Base-by-base conservation (phyloP, 1,284 basidiomycete species). In the Sporisorium iseilematis-ciliati region DNA sequence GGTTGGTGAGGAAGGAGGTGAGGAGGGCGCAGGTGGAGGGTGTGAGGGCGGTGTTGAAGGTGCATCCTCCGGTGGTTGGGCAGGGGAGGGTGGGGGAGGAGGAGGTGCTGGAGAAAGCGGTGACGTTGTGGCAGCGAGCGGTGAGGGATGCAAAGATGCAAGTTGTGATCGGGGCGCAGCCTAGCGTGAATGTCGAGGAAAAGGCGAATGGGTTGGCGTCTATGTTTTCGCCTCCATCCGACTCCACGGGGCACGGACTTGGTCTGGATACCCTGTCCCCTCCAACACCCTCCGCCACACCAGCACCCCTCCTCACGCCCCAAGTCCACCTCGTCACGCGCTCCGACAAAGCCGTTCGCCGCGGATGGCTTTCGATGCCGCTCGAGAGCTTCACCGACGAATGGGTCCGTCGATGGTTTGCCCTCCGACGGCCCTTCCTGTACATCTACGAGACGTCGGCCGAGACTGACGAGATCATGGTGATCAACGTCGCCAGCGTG, bases 21-120 rank as follows among this genome's bases (percentile, higher is more conserved):
- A 88, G 90, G 31, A 89, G 92, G 21, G 93, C 93, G 1, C 94
- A 98, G 82, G 94, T 98, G 0, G 94, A 94, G 83, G 92, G 92
- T 2, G 90, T 94, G 43, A 90, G 92, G 50, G 91, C 92, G 11
- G 89, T 97, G 46, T 87, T 97, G 43, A 62, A 70, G 50, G 53
- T 52, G 2, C 60, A 46, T 12, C 70, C 72, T 46, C 29, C 57
- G 12, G 23, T 68, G 21, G 33, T 21, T 38, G 48, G 25, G 33
- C 20, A 23, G 16, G n/a, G 21, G 18, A 31, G 42, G 23, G 57
- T 23, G 18, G 29, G 23, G 14, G 33, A 43, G 38, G 51, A 60
- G 21, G 68, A 64, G 35, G 31, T 78, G 42, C n/a, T 80, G 46
- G 53, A 48, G 25, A 77, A 53, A 25, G 53, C 57, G 51, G 38